Evolutionary conservation across 345 rosid genomes (phyloP).

Genomic region (Erysimum cheiranthoides): DNA sequence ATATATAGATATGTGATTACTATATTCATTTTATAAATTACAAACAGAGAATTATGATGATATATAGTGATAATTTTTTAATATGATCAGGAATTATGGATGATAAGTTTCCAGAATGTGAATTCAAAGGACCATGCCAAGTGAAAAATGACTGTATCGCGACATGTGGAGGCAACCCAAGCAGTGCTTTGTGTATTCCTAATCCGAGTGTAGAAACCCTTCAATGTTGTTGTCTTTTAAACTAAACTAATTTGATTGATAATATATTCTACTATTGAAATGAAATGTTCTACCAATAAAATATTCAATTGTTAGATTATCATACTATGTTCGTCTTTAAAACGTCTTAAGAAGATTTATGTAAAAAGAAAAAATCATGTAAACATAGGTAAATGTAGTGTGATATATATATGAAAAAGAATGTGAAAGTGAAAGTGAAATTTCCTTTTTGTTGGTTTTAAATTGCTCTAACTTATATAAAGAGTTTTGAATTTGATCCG

Average conservation of each 20-base stretch:
- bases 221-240: slow-evolving; percentile 42
- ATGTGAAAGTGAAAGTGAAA: not conserved
- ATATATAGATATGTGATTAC: not conserved
- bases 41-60: not conserved
- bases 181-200: slow-evolving; percentile 32
- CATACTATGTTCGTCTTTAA: not conserved
- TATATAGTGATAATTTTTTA: too few species aligned
- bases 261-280: not conserved
- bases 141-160: slow-evolving; percentile 23
- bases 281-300: not conserved
- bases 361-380: too few species aligned
- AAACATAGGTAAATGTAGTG: too few species aligned
- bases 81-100: slow-evolving; percentile 33
- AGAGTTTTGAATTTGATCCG: not conserved
- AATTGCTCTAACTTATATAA: not conserved
- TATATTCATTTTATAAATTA: not conserved
- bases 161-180: slow-evolving; percentile 37
- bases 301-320: not conserved
- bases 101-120: slow-evolving; percentile 28
- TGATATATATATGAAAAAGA: not conserved
- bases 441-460: not conserved
- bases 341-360: too few species aligned
- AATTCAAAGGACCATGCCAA: slow-evolving; percentile 37
- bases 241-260: not conserved
- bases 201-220: slow-evolving; percentile 25